phyloP scores from a whole-genome alignment of 345 rosid genomes.

The Boechera stricta region DNA sequence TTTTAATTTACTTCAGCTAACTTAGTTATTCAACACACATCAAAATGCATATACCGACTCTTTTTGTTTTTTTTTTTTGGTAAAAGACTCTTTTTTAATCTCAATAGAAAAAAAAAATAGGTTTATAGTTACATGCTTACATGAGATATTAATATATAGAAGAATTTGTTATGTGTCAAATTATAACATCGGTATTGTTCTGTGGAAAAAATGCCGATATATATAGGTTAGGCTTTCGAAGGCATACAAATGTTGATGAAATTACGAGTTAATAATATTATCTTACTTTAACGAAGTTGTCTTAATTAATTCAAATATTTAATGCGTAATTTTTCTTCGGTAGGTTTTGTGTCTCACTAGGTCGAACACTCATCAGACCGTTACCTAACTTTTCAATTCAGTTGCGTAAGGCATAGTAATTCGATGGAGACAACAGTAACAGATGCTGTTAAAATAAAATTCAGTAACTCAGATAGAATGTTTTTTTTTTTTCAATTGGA shows the following conservation, averaged over 20 bases:
- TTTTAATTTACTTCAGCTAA: constrained; percentile 3
- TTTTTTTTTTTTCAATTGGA: constrained; percentile 28
- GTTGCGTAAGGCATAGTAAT: constrained; percentile 46
- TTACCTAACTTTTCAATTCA: constrained; percentile 45
- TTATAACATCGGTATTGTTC: not conserved
- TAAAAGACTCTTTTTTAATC: too few relatives aligned
- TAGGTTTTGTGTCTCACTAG: constrained; percentile 47
- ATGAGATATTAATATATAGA: not conserved
- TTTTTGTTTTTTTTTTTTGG: too few relatives aligned
- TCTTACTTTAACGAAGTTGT: constrained; percentile 32
- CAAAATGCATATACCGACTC: not conserved
- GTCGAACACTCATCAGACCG: constrained; percentile 46
- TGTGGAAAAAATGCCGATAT: constrained; percentile 1
- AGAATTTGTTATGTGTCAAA: not conserved
- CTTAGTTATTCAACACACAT: constrained; percentile 9
- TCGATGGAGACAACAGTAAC: constrained; percentile 41
- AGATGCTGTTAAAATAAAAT: constrained; percentile 32
- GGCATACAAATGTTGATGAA: constrained; percentile 8
- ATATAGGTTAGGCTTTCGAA: constrained; percentile 22
- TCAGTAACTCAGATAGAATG: constrained; percentile 32
- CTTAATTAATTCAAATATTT: constrained; percentile 17
- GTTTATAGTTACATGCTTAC: not conserved
- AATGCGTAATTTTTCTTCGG: constrained; percentile 17
- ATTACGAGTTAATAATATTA: constrained; percentile 7
- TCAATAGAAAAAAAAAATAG: not conserved